These are phyloP conservation scores for Diaporthe australafricana DNA, from an alignment of 2,329 filamentous ascomycete genomes.

Conservation along the genomic window DNA sequence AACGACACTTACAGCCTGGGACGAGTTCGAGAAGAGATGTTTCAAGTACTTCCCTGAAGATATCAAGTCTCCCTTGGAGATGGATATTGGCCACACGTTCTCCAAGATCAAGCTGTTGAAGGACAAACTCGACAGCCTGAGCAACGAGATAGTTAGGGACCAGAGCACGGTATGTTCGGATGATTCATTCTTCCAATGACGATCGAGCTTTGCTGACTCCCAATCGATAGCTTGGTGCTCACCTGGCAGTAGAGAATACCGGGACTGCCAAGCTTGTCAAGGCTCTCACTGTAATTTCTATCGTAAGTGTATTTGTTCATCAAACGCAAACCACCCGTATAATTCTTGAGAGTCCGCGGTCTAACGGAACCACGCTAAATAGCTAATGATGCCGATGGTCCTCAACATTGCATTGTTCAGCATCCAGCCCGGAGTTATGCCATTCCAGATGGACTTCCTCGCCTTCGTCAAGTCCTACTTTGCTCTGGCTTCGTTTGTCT, in stretches of 20 bases:
- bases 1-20: background rate
- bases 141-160: background rate
- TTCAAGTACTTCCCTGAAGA: background rate
- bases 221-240: background rate
- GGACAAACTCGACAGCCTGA: background rate
- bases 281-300: background rate
- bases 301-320: background rate
- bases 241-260: slow-evolving; percentile 9
- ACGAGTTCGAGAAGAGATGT: slow-evolving; percentile 13
- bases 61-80: background rate
- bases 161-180: background rate
- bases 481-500: background rate
- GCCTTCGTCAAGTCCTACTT: slow-evolving; percentile 5
- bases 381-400: slow-evolving; percentile 13
- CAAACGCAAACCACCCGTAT: background rate
- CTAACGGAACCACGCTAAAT: background rate
- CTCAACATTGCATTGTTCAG: background rate
- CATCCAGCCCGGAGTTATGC: slow-evolving; percentile 3
- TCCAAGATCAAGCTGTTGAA: background rate
- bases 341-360: background rate
- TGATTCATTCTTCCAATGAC: background rate
- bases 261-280: slow-evolving; percentile 12
- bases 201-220: background rate
- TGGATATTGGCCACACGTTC: background rate
- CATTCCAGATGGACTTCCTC: background rate